Evolutionary conservation across 345 rosid species (phyloP).

Genomic region (Streptanthus diversifolius): DNA sequence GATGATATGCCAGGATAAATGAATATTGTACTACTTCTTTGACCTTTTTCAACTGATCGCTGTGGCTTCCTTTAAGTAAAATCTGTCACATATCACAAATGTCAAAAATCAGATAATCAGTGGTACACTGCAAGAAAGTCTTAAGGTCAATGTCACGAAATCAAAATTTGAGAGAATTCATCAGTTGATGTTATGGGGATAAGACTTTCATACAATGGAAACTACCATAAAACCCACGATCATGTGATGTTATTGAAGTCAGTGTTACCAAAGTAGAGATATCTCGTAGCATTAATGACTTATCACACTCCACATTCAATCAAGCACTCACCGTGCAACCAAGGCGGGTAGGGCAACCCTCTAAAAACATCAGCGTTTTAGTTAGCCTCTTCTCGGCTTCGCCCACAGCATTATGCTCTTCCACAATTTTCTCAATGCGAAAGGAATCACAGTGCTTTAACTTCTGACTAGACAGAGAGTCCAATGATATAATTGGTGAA

Average conservation of each 20-base stretch:
- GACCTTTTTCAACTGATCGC: constrained; percentile 76
- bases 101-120: constrained; percentile 18
- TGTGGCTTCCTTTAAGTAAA: constrained; percentile 80
- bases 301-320: neutral
- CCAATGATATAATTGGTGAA: constrained; percentile 56
- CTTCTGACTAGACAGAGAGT: constrained; percentile 51
- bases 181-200: neutral
- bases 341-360: constrained; percentile 73
- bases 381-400: constrained; percentile 77
- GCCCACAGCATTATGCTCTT: constrained; percentile 59
- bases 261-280: neutral
- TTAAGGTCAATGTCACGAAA: neutral
- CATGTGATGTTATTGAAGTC: neutral
- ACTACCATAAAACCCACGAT: neutral
- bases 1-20: constrained; percentile 67
- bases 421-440: constrained; percentile 69
- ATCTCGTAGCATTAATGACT: neutral
- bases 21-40: constrained; percentile 74
- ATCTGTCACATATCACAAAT: constrained; percentile 50
- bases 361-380: constrained; percentile 89
- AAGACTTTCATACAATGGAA: neutral
- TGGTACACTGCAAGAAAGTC: constrained; percentile 9
- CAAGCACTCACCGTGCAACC: constrained; percentile 84
- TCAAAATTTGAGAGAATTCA: neutral
- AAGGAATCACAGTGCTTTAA: constrained; percentile 80